These are phyloP conservation scores for Carpinus fangiana DNA, from an alignment of 306 rosid genomes.

Conservation along the genomic window DNA sequence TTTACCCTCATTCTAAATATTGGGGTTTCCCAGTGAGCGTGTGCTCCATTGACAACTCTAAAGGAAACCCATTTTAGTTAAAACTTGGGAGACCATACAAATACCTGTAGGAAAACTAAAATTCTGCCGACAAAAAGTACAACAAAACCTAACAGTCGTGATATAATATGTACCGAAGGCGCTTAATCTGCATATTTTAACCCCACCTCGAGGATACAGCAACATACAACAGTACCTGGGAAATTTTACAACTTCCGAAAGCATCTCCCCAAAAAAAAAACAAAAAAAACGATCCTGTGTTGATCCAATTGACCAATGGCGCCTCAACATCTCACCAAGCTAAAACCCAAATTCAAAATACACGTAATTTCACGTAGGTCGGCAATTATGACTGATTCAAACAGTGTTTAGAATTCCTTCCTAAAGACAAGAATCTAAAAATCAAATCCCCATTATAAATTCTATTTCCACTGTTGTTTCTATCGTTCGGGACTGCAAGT, in stretches of 20 bases:
- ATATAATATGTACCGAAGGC: neutral
- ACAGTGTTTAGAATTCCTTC: neutral
- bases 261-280: neutral
- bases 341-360: neutral
- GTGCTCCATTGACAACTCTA: neutral
- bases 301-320: neutral
- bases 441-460: neutral
- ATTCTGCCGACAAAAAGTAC: neutral
- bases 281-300: neutral
- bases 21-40: neutral
- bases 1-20: neutral
- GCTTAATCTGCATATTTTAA: neutral
- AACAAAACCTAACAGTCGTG: neutral
- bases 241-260: conserved; percentile 3
- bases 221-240: neutral
- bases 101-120: neutral
- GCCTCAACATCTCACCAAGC: neutral
- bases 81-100: neutral
- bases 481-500: neutral
- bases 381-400: neutral
- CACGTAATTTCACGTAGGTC: neutral
- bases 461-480: neutral
- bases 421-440: neutral
- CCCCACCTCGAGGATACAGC: neutral
- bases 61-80: neutral